Conservation (phyloP, 2,329 filamentous ascomycete species). For the Talaromyces sp. region DNA sequence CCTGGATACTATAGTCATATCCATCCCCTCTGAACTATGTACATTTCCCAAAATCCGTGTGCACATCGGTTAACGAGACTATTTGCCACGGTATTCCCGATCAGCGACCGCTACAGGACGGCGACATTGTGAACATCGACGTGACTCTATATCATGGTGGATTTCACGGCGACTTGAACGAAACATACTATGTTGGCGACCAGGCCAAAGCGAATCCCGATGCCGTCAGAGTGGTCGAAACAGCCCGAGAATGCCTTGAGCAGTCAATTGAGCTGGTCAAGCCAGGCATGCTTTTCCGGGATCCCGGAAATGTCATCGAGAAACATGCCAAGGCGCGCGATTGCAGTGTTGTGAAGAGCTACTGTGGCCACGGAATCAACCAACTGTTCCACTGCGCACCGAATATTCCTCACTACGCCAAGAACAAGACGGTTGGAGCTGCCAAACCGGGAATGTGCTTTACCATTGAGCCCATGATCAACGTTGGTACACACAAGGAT, state of each 20-base stretch:
- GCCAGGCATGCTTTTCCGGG: slow-evolving; percentile 85
- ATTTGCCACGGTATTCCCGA: slow-evolving; percentile 99
- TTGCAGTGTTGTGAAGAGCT: slow-evolving; percentile 91
- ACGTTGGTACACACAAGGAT: slow-evolving; percentile 82
- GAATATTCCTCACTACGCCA: slow-evolving; percentile 94
- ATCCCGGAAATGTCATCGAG: slow-evolving; percentile 92
- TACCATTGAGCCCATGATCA: slow-evolving; percentile 98
- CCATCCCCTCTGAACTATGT: slow-evolving; percentile 94
- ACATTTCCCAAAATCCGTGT: slow-evolving; percentile 96
- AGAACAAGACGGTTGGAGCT: slow-evolving; percentile 94
- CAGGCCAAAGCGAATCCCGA: slow-evolving; percentile 80
- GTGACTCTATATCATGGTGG: slow-evolving; percentile 91
- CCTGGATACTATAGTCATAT: slow-evolving; percentile 64
- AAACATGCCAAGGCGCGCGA: slow-evolving; percentile 81
- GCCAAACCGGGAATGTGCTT: slow-evolving; percentile 98
- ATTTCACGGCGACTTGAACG: slow-evolving; percentile 94
- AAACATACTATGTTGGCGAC: slow-evolving; percentile 96
- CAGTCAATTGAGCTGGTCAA: slow-evolving; percentile 88
- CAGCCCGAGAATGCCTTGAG: slow-evolving; percentile 83
- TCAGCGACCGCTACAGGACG: slow-evolving; percentile 77
- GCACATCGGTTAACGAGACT: slow-evolving; percentile 92
- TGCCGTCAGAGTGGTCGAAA: slow-evolving; percentile 83
- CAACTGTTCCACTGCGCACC: slow-evolving; percentile 88
- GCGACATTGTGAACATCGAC: slow-evolving; percentile 96
- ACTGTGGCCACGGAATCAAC: slow-evolving; percentile 95